phyloP scores from a whole-genome alignment of 208 protist species.

The Herpetomonas muscarum region DNA sequence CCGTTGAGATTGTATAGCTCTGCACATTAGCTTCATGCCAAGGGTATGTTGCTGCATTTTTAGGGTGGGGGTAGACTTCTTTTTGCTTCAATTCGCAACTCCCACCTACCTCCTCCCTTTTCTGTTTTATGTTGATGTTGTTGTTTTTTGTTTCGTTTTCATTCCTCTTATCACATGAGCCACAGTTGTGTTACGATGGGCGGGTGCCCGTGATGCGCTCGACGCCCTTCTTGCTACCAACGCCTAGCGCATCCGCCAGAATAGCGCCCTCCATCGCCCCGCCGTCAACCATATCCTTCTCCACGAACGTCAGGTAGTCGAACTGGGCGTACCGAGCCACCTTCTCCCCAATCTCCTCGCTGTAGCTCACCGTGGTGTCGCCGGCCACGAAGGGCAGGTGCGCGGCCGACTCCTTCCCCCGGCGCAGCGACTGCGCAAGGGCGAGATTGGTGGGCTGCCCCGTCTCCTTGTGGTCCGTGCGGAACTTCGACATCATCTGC shows the following conservation, averaged over 20 bases:
- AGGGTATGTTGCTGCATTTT: neutral
- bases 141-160: slow-evolving; percentile 4
- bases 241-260: slow-evolving; percentile 72
- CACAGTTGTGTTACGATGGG: too few species aligned
- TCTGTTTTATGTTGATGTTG: slow-evolving; percentile 3
- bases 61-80: neutral
- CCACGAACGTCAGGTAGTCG: slow-evolving; percentile 74
- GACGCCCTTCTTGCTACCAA: slow-evolving; percentile 46
- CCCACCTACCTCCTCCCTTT: neutral
- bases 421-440: neutral
- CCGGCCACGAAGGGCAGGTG: neutral
- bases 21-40: too few species aligned
- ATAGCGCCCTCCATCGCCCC: slow-evolving; percentile 67
- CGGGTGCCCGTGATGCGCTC: too few species aligned
- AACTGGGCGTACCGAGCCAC: slow-evolving; percentile 56
- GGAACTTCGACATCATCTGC: slow-evolving; percentile 48
- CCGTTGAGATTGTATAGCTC: neutral
- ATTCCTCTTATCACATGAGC: neutral
- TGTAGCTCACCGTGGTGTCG: slow-evolving; percentile 29
- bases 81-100: neutral
- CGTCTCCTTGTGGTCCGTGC: slow-evolving; percentile 23
- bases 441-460: slow-evolving; percentile 4
- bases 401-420: neutral
- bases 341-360: slow-evolving; percentile 34
- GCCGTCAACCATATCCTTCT: slow-evolving; percentile 42